Conservation (phyloP, 140 eudicot species). For the Bidens hawaiensis region DNA sequence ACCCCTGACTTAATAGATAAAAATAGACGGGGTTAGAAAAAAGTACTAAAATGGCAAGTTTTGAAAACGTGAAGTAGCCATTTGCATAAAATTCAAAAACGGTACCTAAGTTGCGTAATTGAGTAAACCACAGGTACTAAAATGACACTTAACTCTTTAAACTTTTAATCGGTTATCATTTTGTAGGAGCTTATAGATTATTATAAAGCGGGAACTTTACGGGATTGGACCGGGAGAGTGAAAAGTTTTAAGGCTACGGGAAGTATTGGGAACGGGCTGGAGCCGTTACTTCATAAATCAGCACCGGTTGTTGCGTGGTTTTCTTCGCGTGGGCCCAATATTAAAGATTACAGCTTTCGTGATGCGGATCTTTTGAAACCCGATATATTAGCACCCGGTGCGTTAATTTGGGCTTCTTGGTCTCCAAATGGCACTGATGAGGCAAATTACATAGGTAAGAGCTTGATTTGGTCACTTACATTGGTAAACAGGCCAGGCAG, state of each 20-base stretch:
- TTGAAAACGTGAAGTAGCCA: no score
- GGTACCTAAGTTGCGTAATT: no score
- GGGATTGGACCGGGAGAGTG: slow-evolving; percentile 98
- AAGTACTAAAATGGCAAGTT: no score
- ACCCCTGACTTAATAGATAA: no score
- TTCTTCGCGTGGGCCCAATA: slow-evolving; percentile 95
- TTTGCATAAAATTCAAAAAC: no score
- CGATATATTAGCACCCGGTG: slow-evolving; percentile 95
- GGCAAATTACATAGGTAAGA: slow-evolving; percentile 70
- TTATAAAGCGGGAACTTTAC: slow-evolving; percentile 67
- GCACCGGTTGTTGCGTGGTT: slow-evolving; percentile 95
- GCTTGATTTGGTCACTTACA: not conserved
- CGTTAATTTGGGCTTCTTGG: slow-evolving; percentile 99
- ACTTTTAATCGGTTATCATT: not conserved
- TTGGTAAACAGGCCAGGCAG: no score
- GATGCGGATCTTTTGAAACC: slow-evolving; percentile 99
- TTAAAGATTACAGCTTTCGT: slow-evolving; percentile 81
- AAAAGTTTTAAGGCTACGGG: slow-evolving; percentile 80
- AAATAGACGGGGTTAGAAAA: no score
- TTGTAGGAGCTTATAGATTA: slow-evolving; percentile 83
- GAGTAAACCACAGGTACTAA: no score
- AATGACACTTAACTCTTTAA: no score
- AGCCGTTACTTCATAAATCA: slow-evolving; percentile 80
- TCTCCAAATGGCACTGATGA: slow-evolving; percentile 97
- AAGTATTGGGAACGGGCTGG: slow-evolving; percentile 75